Evolutionary conservation across 345 rosid genomes (phyloP).

Genomic region (Bruguiera gymnorhiza): DNA sequence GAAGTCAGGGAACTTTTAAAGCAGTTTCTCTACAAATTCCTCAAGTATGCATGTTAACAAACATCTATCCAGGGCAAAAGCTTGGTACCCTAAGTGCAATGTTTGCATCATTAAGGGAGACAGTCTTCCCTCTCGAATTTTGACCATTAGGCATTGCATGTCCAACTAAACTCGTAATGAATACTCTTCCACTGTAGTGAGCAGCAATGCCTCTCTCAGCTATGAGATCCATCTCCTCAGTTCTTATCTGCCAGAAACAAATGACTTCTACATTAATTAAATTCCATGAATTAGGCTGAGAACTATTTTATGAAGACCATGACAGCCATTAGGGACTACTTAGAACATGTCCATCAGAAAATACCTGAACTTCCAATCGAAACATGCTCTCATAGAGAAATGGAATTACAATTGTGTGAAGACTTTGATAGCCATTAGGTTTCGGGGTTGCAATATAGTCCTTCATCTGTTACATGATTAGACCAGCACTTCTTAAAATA

Average conservation of each 20-base stretch:
- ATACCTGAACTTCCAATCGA: constrained; percentile 85
- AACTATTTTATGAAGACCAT: not conserved
- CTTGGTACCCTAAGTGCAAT: constrained; percentile 83
- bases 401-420: constrained; percentile 87
- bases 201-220: constrained; percentile 98
- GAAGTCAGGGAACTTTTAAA: constrained; percentile 20
- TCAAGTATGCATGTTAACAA: constrained; percentile 15
- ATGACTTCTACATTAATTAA: not conserved
- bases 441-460: constrained; percentile 79
- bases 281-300: not conserved
- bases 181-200: constrained; percentile 87
- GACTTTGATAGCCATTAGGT: constrained; percentile 99
- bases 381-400: constrained; percentile 90
- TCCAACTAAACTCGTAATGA: constrained; percentile 70
- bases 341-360: not conserved
- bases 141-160: constrained; percentile 58
- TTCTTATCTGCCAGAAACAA: constrained; percentile 65
- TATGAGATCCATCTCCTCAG: constrained; percentile 96
- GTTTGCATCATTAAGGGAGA: constrained; percentile 85
- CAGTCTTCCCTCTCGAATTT: constrained; percentile 71
- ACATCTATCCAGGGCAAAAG: constrained; percentile 17
- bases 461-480: constrained; percentile 55
- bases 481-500: not conserved
- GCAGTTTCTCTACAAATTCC: constrained; percentile 8
- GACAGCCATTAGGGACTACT: not conserved